Evolutionary conservation across 163 green algal species (phyloP).

Genomic region (Chlorella variabilis): DNA sequence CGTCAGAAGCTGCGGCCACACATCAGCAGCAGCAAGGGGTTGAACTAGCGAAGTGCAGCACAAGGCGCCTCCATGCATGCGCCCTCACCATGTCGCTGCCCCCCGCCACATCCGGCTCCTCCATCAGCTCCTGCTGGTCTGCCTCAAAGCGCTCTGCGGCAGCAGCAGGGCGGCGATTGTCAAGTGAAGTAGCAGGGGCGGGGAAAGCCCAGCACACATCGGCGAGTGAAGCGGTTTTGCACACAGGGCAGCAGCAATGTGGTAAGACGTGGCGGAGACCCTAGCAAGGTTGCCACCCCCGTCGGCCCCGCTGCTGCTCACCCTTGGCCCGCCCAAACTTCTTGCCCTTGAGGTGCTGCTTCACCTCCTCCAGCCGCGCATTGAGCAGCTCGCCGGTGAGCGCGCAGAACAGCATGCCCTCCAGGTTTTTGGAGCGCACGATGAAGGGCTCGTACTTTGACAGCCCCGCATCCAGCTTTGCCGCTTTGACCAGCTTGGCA

Average conservation of each 20-base stretch:
- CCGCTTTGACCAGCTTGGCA: constrained; percentile 50
- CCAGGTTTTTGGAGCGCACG: constrained; percentile 13
- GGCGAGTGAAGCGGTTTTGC: too few species aligned
- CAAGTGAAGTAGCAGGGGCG: too few species aligned
- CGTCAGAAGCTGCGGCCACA: not conserved
- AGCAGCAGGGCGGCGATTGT: too few species aligned
- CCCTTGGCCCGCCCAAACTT: constrained; percentile 67
- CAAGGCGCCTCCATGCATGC: not conserved
- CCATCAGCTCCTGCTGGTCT: constrained; percentile 61
- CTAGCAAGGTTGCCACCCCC: too few species aligned
- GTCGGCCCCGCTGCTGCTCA: too few species aligned
- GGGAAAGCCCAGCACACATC: not conserved
- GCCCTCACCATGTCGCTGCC: constrained; percentile 26
- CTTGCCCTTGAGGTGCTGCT: constrained; percentile 75
- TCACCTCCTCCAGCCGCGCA: constrained; percentile 62
- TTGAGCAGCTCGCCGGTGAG: constrained; percentile 78
- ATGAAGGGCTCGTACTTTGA: constrained; percentile 81
- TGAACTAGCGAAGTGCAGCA: not conserved
- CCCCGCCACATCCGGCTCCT: constrained; percentile 48
- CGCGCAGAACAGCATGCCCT: constrained; percentile 76
- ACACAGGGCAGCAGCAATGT: too few species aligned
- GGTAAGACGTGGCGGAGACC: too few species aligned
- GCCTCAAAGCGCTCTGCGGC: constrained; percentile 57
- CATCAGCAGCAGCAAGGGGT: not conserved
- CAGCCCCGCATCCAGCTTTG: constrained; percentile 33